Base-by-base conservation (phyloP, 805 yeast species). In the Spathaspora arborariae region DNA sequence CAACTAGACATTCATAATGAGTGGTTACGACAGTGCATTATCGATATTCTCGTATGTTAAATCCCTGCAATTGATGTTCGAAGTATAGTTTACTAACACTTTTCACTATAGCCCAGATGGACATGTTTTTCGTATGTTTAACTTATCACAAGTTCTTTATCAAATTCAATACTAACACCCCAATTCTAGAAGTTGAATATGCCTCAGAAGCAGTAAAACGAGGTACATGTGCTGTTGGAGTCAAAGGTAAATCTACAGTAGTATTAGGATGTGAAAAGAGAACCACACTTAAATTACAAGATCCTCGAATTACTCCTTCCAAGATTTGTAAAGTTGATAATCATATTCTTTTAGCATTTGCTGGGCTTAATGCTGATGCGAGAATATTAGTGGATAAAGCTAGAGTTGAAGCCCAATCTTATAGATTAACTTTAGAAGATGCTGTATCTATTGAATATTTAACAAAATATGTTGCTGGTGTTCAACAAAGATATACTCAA, bases 1-100 rank as follows among this genome's bases (percentile, higher is more conserved):
- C 18, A 35, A 16, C 16, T n/a, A 35, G 38, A 35, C 38, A 35
- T 7, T 18, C 38, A 20, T 15, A 20, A 92, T 92, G 99, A 88
- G 97, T 78, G 98, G 99, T 52, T 92, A 92, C 96, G 99, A 92
- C 70, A 83, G 98, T 79, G 99, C 99, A 47, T 80, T 92, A 59
- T 91, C 97, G 52, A 95, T 92, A 67, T 92, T 92, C 74, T 89
- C 96, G 85, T 85, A 80, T 57, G 91, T 81, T 35, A 37, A 21
- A 15, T 5, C 16, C n/a, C 10, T 27, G n/a, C 34, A 39, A 33
- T 21, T 22, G 35, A 21, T 19, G 18, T 5, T 20, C 22, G 21
- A 15, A 42, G 37, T 13, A 13, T 22, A 4, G 27, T 19, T 38
- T 56, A 60, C 68, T 64, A 62, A 74, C 79, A 20, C 18, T 6